Percentiles rank a stretch among this genome's conserved stretches.
Conservation (phyloP, 495 filamentous ascomycete species). For the Tuber brumale region DNA sequence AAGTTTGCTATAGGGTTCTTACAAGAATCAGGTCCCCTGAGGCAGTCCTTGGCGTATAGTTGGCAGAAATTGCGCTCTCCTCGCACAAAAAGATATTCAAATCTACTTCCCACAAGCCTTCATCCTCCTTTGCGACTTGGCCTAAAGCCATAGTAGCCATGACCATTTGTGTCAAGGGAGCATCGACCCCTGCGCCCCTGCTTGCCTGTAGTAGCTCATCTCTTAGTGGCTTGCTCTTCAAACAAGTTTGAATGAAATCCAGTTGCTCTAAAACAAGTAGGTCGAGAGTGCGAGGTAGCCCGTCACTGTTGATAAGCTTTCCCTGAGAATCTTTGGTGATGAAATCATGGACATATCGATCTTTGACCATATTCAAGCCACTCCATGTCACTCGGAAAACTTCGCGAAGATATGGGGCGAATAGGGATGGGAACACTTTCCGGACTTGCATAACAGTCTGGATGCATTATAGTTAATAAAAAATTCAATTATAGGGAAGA, state of each 20-base stretch:
- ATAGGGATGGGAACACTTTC: constrained; percentile 68
- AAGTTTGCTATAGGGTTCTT: constrained; percentile 7
- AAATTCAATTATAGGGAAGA: not conserved
- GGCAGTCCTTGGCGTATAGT: constrained; percentile 88
- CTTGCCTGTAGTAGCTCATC: constrained; percentile 51
- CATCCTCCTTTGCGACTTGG: constrained; percentile 89
- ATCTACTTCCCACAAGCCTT: constrained; percentile 92
- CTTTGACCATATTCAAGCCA: constrained; percentile 65
- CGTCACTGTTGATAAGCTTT: constrained; percentile 80
- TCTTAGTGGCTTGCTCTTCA: constrained; percentile 61
- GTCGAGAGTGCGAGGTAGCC: constrained; percentile 91
- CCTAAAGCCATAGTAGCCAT: constrained; percentile 57
- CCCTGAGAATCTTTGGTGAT: constrained; percentile 78
- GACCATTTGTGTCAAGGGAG: constrained; percentile 40
- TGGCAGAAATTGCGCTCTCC: constrained; percentile 89
- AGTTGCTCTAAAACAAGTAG: constrained; percentile 87
- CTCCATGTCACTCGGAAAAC: constrained; percentile 84
- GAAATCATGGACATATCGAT: constrained; percentile 70
- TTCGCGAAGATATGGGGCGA: constrained; percentile 67
- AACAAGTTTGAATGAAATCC: constrained; percentile 81
- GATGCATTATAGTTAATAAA: constrained; percentile 13
- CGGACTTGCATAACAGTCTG: constrained; percentile 87
- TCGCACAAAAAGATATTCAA: constrained; percentile 91
- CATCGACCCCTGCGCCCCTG: constrained; percentile 22
- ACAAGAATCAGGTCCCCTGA: constrained; percentile 76